A percentile compares a stretch with the other conserved stretches of the same genome.
These are phyloP conservation scores for Crassisporium funariophilum DNA, from an alignment of 768 basidiomycete genomes.

Conservation along the genomic window DNA sequence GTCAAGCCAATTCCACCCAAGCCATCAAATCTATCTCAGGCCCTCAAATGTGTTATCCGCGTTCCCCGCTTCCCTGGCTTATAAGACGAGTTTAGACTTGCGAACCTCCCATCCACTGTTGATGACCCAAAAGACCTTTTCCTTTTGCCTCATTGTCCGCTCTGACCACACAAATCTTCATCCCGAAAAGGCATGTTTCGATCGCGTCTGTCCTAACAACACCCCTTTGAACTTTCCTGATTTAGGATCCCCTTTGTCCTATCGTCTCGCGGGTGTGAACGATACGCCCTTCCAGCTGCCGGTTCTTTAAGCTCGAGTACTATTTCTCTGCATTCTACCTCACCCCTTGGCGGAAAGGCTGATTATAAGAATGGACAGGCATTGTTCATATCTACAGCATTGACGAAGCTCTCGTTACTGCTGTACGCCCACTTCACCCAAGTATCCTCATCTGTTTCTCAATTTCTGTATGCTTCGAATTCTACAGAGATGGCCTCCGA, in stretches of 20 bases:
- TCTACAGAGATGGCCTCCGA: slow-evolving; percentile 45
- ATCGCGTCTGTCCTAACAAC: slow-evolving; percentile 35
- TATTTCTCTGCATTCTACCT: slow-evolving; percentile 39
- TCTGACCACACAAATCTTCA: slow-evolving; percentile 27
- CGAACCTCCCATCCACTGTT: slow-evolving; percentile 14
- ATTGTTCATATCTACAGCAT: slow-evolving; percentile 34
- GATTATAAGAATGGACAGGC: slow-evolving; percentile 50
- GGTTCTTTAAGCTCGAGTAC: slow-evolving; percentile 39
- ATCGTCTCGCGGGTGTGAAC: slow-evolving; percentile 39
- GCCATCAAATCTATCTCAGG: slow-evolving; percentile 32
- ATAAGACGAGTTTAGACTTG: slow-evolving; percentile 22
- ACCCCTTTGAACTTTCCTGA: slow-evolving; percentile 53
- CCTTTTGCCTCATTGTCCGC: slow-evolving; percentile 27
- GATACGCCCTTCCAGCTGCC: slow-evolving; percentile 35
- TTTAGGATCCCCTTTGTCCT: slow-evolving; percentile 53
- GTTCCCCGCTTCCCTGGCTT: slow-evolving; percentile 27
- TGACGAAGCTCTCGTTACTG: slow-evolving; percentile 34
- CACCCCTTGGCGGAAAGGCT: slow-evolving; percentile 40
- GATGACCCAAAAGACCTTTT: slow-evolving; percentile 16
- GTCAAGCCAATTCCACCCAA: slow-evolving; percentile 26
- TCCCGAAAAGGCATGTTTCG: slow-evolving; percentile 48
- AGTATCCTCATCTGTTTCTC: slow-evolving; percentile 24
- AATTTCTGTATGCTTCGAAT: slow-evolving; percentile 32
- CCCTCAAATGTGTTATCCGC: slow-evolving; percentile 30
- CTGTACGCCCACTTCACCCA: slow-evolving; percentile 36